Conservation (phyloP, 176 grass and related monocot species). For the Themeda triandra region DNA sequence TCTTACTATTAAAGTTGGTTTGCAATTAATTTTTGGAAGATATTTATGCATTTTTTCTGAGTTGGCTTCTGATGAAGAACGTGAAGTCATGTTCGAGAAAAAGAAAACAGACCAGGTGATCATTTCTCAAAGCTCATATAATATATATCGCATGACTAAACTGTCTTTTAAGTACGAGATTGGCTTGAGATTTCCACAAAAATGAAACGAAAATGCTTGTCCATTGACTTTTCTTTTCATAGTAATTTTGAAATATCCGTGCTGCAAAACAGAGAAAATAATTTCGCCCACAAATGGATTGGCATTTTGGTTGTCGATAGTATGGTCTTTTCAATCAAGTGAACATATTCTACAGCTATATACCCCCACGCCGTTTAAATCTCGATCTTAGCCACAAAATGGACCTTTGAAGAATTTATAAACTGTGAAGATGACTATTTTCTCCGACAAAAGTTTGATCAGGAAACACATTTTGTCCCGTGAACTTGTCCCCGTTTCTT, state of each 20-base stretch:
- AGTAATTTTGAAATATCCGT: background rate
- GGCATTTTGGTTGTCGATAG: background rate
- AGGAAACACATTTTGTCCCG: constrained; percentile 27
- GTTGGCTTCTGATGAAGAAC: background rate
- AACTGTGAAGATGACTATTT: constrained; percentile 9
- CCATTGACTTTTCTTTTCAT: background rate
- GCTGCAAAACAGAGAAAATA: background rate
- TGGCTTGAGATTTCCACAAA: background rate
- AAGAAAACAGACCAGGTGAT: background rate
- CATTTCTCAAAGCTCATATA: background rate
- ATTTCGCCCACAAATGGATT: constrained; percentile 1
- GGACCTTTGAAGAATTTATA: constrained; percentile 7
- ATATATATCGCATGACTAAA: background rate
- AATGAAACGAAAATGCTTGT: background rate
- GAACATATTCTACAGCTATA: constrained; percentile 37
- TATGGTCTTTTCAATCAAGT: constrained; percentile 33
- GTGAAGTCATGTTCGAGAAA: too few relatives aligned
- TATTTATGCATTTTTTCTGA: too few relatives aligned
- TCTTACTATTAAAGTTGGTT: too few relatives aligned
- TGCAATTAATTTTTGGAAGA: too few relatives aligned
- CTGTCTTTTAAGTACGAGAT: background rate
- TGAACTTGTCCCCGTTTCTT: constrained; percentile 34
- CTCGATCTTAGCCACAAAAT: constrained; percentile 7
- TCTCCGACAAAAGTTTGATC: constrained; percentile 34
- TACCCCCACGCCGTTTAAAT: background rate